Evolutionary conservation across 441 rosid species (phyloP).

Genomic region (Hura crepitans): DNA sequence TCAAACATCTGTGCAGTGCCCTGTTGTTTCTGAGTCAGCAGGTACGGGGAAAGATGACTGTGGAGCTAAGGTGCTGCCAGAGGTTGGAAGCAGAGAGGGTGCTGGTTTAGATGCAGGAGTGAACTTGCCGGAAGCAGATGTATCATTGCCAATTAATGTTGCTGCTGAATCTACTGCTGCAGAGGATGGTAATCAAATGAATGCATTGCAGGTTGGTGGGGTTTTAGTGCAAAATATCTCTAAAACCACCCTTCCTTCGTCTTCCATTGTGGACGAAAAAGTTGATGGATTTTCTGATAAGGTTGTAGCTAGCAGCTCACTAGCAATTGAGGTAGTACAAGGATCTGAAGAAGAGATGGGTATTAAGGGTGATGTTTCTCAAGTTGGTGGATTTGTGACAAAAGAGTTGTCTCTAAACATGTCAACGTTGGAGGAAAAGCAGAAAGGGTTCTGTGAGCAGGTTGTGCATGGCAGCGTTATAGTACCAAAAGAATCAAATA

Average conservation of each 20-base stretch:
- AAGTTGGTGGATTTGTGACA: background rate
- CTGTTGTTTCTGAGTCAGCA: slow-evolving; percentile 21
- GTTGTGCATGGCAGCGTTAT: slow-evolving; percentile 3
- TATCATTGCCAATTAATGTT: slow-evolving; percentile 18
- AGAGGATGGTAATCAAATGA: slow-evolving; percentile 6
- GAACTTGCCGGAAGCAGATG: slow-evolving; percentile 23
- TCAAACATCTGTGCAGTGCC: slow-evolving; percentile 22
- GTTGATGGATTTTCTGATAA: background rate
- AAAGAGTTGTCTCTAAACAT: slow-evolving; percentile 1
- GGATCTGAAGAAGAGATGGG: background rate
- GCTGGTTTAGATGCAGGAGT: slow-evolving; percentile 11
- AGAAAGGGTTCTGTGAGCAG: background rate
- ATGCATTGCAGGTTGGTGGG: background rate
- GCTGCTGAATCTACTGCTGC: slow-evolving; percentile 23
- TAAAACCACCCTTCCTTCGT: background rate
- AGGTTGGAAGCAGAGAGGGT: slow-evolving; percentile 11
- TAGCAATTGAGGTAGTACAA: background rate
- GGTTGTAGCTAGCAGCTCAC: background rate
- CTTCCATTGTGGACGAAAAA: slow-evolving; percentile 8
- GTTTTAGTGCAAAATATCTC: background rate
- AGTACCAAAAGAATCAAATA: slow-evolving; percentile 5
- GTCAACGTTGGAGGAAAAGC: slow-evolving; percentile 3
- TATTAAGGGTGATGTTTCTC: slow-evolving; percentile 5
- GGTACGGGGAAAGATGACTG: slow-evolving; percentile 21
- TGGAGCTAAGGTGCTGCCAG: slow-evolving; percentile 16